phyloP scores from a whole-genome alignment of 2,329 filamentous ascomycete genomes.

The Aspergillus cejpii region DNA sequence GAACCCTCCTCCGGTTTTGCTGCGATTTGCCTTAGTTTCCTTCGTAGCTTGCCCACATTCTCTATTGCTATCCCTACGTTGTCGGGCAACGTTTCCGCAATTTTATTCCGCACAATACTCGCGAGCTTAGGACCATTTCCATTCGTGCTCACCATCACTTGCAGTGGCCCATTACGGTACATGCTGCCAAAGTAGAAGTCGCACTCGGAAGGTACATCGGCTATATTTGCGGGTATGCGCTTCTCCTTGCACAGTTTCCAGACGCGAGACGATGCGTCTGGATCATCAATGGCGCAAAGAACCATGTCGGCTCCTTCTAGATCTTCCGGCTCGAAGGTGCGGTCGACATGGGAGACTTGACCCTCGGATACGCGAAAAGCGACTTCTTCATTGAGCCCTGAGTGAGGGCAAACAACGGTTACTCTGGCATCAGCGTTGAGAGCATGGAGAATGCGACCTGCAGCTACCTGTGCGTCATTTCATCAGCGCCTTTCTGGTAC shows the following conservation, averaged over 20 bases:
- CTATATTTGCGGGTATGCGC: constrained; percentile 85
- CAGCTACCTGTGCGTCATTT: constrained; percentile 64
- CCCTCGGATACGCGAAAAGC: constrained; percentile 67
- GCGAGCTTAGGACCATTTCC: constrained; percentile 90
- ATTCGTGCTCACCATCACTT: constrained; percentile 98
- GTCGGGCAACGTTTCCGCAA: constrained; percentile 66
- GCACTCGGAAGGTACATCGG: constrained; percentile 92
- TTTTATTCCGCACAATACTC: constrained; percentile 74
- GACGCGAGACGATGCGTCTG: constrained; percentile 78
- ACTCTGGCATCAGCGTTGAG: constrained; percentile 92
- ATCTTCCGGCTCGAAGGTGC: constrained; percentile 78
- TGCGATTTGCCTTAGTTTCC: constrained; percentile 69
- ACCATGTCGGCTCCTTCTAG: constrained; percentile 81
- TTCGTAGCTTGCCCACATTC: constrained; percentile 71
- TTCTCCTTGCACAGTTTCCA: constrained; percentile 89
- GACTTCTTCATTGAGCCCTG: constrained; percentile 83
- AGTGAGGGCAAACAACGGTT: constrained; percentile 71
- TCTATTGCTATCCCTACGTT: constrained; percentile 81
- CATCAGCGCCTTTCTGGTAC: constrained; percentile 19
- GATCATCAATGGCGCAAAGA: constrained; percentile 86
- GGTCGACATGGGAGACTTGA: constrained; percentile 74
- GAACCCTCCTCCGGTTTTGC: constrained; percentile 66
- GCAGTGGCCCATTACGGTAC: constrained; percentile 87
- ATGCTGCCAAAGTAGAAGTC: constrained; percentile 98
- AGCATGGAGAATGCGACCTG: constrained; percentile 85